Evolutionary conservation across 257 asterid genomes (phyloP), one percentile per base, ranked within the genome.

Genomic region (Voacanga thouarsii): DNA sequence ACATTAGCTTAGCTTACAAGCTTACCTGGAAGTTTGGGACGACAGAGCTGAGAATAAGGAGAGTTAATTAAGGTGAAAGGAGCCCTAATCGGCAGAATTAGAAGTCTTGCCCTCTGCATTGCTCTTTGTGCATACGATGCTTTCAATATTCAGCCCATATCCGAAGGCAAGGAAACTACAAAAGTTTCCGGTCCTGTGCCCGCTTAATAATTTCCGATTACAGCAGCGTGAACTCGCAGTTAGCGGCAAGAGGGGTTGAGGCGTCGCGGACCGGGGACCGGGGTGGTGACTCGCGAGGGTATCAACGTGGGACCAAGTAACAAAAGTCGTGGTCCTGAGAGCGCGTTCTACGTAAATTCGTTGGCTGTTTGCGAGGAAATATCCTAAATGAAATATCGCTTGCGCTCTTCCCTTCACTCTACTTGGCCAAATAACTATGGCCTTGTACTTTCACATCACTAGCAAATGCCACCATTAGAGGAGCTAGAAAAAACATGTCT

Each of bases 31-130:
- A 56, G 15, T 61, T 41, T 69, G 16, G 78, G 50, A 50, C 26
- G 73, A 18, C 43, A 51, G 60, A 74, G 72, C 43, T 56, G 71
- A 1, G 43, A 76, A 23, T 39, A 59, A 16, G 71, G 50, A 73
- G 78, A 61, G 16, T 75, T 70, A 33, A 72, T 16, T 19, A 79
- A 59, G 78, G 80, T 15, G 33, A 74, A 4, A 45, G 80, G 74
- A 64, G n/a, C 79, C 77, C 83, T 72, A 37, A 83, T 26, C 43
- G 80, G 83, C 77, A 75, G 82, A 14, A 70, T 3, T 74, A 83
- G 72, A 21, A 81, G 47, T 83, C 80, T 77, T 49, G 77, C 72
- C 24, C 79, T 61, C 24, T 63, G 76, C 89, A 86, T 83, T 26
- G 80, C 81, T 53, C 66, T 82, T 49, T 66, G 19, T 47, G 51